Base-by-base conservation (phyloP, 2,329 filamentous ascomycete genomes). In the Dothistroma pini region DNA sequence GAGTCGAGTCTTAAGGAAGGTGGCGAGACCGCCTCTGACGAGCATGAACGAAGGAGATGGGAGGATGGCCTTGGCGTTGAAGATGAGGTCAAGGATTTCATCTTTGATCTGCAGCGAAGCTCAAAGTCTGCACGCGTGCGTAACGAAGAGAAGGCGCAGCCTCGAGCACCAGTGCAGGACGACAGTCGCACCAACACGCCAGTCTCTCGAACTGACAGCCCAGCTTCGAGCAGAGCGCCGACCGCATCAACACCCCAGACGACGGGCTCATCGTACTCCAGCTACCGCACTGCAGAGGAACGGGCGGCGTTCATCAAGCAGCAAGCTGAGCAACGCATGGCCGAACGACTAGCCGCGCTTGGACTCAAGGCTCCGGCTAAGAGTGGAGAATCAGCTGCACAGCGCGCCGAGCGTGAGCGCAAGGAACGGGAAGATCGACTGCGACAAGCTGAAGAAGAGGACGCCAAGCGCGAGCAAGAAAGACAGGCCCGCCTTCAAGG, bases 21-120 rank as follows among this genome's bases (percentile, higher is more conserved):
- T 48, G 84, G 82, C 48, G 85, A 89, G 63, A 89, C 88, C 69
- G 88, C 87, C 44, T 86, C 87, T 2, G 90, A 87, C 64, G 91
- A 97, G 76, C 93, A 97, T 73, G 95, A 99, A 79, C 88, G 86
- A 70, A 87, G 95, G 63, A 86, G 95, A 63, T 99, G 95, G 95
- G 92, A 99, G 69, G 95, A 99, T 76, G 95, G 87, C 10, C 83
- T 99, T 41, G 95, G 95, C 31, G 95, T 99, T 31, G 95, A 99
- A 73, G 93, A 99, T 71, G 92, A 96, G 71, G 89, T 97, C 63
- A 91, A 92, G 71, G 95, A 99, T 72, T 97, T 99, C 76, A 99
- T 99, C 74, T 97, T 95, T 73, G 95, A 97, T 68, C 80, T 99
- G 57, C 93, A 97, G 74, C 87, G 93, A 63, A 90, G 88, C 64